These are phyloP conservation scores for Pichia sp. DNA, from an alignment of 1,139 yeast genomes.

Conservation along the genomic window DNA sequence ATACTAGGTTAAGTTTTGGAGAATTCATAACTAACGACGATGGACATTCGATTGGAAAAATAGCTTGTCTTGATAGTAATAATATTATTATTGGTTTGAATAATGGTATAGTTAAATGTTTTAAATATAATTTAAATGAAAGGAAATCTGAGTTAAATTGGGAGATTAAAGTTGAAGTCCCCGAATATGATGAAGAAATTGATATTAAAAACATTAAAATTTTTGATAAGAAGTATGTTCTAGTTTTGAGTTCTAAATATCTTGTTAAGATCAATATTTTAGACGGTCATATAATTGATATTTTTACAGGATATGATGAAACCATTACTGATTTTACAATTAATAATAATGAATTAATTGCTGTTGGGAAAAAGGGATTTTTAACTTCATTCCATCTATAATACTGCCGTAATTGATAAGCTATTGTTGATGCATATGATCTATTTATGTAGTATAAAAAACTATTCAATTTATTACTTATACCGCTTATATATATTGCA, in stretches of 20 bases:
- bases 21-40: slow-evolving; percentile 17
- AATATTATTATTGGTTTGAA: slow-evolving; percentile 11
- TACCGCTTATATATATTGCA: no score
- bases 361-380: slow-evolving; percentile 15
- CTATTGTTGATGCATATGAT: no score
- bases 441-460: not conserved
- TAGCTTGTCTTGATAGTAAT: not conserved
- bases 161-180: slow-evolving; percentile 7
- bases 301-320: slow-evolving; percentile 15
- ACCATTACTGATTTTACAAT: slow-evolving; percentile 4
- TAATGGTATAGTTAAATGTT: slow-evolving; percentile 10
- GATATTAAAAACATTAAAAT: slow-evolving; percentile 6
- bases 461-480: no score
- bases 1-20: slow-evolving; percentile 16
- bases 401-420: no score
- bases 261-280: slow-evolving; percentile 5
- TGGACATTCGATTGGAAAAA: slow-evolving; percentile 1
- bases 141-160: slow-evolving; percentile 6
- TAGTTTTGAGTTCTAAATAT: slow-evolving; percentile 6
- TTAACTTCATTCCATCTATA: slow-evolving; percentile 2
- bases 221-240: not conserved
- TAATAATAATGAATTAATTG: slow-evolving; percentile 2
- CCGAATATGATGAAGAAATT: not conserved
- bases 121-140: slow-evolving; percentile 4
- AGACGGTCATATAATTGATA: slow-evolving; percentile 8